Base-by-base conservation (phyloP, 1,139 yeast species). In the Taiozyma sp. region DNA sequence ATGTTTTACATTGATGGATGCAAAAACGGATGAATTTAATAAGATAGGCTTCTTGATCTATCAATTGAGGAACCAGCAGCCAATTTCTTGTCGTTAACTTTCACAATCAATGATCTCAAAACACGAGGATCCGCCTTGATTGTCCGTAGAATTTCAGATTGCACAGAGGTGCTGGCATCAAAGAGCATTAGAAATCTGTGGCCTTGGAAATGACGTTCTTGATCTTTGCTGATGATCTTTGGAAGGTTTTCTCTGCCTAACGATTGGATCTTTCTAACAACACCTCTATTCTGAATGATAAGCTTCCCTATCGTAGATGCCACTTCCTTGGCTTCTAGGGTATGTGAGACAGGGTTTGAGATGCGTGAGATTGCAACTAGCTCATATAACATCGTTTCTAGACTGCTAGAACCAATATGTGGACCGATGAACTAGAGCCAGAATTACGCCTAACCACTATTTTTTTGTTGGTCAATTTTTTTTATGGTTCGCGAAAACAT, bases 141-240 rank as follows among this genome's bases (percentile, higher is more conserved):
- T 4, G 96, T 84, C 70, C 96, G 80, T 58, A 84, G 71, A 52
- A 93, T 82, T 70, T 91, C 96, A 48, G 85, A 80, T 69, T 92
- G 98, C 10, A 89, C 97, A 48, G 85, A 83, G 14, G 92, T 79
- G 49, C 95, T 86, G 2, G 91, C 79, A 66, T 93, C 98, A 66
- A 93, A 93, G 27, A 88, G 77, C 83, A 93, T 81, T 57, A 88
- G 70, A 63, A 92, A 92, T 63, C 90, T 93, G 55, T 85, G 86
- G 2, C 97, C 98, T 66, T 89, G 92, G 67, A 89, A 88, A 68
- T 92, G 96, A 57, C 83, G 79, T 67, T 91, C 96, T 66, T 92
- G 96, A 65, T 90, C 91, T 66, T 88, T 89, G 61, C 84, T 82
- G 70, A 89, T 79, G 57, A 92, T 81, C 60, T 83, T 84, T 19